Conservation (phyloP, 1,139 yeast genomes). For the Saccharomyces hybrid region DNA sequence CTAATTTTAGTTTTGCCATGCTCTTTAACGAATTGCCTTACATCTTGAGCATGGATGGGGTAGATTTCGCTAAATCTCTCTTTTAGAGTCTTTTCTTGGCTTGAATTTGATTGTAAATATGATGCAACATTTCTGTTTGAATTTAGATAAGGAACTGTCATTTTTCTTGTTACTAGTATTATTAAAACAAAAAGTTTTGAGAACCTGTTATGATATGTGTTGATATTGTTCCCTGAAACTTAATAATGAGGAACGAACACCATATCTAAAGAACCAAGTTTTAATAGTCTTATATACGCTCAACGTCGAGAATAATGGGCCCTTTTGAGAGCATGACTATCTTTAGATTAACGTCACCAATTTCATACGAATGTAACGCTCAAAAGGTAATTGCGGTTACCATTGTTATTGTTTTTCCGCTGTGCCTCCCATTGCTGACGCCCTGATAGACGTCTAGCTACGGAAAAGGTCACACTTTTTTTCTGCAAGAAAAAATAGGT, state of each 20-base stretch:
- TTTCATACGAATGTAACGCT: neutral
- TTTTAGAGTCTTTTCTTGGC: slow-evolving; percentile 57
- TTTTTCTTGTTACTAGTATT: neutral
- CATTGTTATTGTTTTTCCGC: neutral
- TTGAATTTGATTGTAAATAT: slow-evolving; percentile 3
- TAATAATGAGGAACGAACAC: neutral
- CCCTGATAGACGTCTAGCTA: neutral
- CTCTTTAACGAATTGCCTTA: slow-evolving; percentile 81
- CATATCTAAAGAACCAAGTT: neutral
- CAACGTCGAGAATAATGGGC: neutral
- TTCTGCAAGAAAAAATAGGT: neutral
- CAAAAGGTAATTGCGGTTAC: neutral
- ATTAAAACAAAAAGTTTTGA: neutral
- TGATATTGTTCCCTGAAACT: neutral
- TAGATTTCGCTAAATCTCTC: slow-evolving; percentile 88
- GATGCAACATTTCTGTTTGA: neutral
- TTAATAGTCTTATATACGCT: neutral
- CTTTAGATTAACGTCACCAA: neutral
- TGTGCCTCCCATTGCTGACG: slow-evolving; percentile 1
- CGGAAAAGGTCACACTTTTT: neutral
- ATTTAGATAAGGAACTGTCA: neutral
- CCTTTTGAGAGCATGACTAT: neutral
- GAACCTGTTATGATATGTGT: neutral
- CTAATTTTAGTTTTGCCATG: slow-evolving; percentile 88
- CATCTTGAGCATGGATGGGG: slow-evolving; percentile 88